Evolutionary conservation across 2,329 filamentous ascomycete genomes (phyloP), one percentile per base, ranked within the genome.

Genomic region (Acrocalymma vagum): DNA sequence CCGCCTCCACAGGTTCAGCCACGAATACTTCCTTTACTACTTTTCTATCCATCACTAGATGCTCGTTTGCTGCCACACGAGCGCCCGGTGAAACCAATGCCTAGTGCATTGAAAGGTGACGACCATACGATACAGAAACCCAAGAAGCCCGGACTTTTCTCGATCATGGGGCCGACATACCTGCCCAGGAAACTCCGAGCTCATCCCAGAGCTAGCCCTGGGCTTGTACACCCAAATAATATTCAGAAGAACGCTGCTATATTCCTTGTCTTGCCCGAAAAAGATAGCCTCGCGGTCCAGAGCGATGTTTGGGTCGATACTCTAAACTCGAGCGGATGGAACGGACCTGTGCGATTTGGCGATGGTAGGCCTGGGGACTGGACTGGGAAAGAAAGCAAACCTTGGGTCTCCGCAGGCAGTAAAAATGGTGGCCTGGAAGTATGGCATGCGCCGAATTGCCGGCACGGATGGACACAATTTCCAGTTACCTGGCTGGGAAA

Each of bases 401-500:
- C 43, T 14, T 27, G 14, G 10, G 45, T 53, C 10, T 34, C 51
- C 25, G 42, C 53, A 14, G 33, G 60, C 43, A 31, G 48, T 30
- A 44, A 51, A 50, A 62, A 68, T 42, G 55, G 59, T 21, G 58
- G 72, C 27, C 36, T 75, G 39, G 72, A 73, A 24, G 55, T 69
- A 5, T 70, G 66, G 66, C 62, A 70, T 33, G 64, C 65, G 10
- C 65, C 65, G 1, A 40, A 38, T 3, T 67, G 63, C 42, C 41
- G 58, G 27, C 72, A 74, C 43, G 72, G 72, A 5, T 74, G 72
- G 72, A 74, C 72, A 29, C 70, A 72, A 51, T 72, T 74, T 30
- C 72, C 72, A 2, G 66, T 70, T 38, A 55, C 55, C 6, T 62
- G 62, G 44, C 55, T 74, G 10, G 61, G 59, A 10, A 65, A 70